phyloP scores from a whole-genome alignment of 23 red algal species.

The Gracilariopsis chorda region DNA sequence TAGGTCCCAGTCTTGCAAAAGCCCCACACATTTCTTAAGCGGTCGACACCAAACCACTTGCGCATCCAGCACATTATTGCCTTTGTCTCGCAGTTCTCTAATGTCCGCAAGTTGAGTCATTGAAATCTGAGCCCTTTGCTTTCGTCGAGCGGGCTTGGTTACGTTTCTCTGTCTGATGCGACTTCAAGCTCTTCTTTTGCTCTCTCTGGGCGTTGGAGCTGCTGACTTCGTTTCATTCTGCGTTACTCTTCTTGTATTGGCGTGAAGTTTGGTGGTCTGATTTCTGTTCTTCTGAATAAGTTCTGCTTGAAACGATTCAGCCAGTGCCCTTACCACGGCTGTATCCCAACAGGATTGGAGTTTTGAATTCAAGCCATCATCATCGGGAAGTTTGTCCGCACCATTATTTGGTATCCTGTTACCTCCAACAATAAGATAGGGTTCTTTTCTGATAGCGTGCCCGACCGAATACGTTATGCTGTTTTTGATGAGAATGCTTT shows the following conservation, averaged over 20 bases:
- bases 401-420: neutral
- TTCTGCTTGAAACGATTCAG: neutral
- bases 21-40: constrained; percentile 10
- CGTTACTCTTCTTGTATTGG: neutral
- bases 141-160: neutral
- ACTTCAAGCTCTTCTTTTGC: neutral
- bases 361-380: neutral
- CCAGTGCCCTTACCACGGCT: neutral
- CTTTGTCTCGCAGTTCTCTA: neutral
- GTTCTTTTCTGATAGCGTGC: no score
- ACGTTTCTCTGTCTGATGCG: neutral
- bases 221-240: neutral
- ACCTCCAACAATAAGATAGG: neutral
- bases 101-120: constrained; percentile 40
- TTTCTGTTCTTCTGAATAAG: neutral
- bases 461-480: no score
- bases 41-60: neutral
- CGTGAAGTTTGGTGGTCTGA: neutral
- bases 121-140: neutral
- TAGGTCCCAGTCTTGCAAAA: constrained; percentile 16
- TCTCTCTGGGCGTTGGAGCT: neutral
- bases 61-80: constrained; percentile 14
- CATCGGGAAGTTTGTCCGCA: neutral
- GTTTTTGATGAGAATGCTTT: no score
- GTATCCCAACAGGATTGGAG: neutral